These are phyloP conservation scores for Gossypium longicalyx DNA, from an alignment of 345 rosid species.

Conservation along the genomic window DNA sequence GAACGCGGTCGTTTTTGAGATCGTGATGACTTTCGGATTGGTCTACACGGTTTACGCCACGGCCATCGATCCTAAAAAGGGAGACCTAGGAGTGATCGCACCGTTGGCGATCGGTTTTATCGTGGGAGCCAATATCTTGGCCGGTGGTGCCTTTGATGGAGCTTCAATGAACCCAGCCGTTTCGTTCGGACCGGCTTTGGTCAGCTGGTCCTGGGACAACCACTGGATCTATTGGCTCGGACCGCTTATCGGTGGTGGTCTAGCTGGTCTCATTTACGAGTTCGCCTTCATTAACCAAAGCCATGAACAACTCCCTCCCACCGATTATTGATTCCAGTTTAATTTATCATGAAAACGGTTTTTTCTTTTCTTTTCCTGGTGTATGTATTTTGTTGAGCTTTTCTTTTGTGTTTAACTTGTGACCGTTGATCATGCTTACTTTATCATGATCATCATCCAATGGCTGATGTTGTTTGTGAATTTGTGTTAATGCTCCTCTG, in stretches of 20 bases:
- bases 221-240: conserved; percentile 98
- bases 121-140: conserved; percentile 84
- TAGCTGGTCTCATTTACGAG: conserved; percentile 77
- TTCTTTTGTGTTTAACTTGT: background rate
- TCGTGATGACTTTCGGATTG: conserved; percentile 91
- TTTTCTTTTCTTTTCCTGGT: no score
- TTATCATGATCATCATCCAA: background rate
- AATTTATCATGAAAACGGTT: background rate
- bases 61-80: conserved; percentile 83
- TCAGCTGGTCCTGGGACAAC: conserved; percentile 84
- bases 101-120: conserved; percentile 89
- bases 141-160: conserved; percentile 83
- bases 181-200: conserved; percentile 86
- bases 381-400: no score
- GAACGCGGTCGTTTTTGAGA: conserved; percentile 85
- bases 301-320: conserved; percentile 59
- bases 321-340: conserved; percentile 49
- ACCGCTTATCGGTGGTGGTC: conserved; percentile 80
- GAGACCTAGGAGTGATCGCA: conserved; percentile 62
- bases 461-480: background rate
- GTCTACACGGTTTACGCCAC: conserved; percentile 93
- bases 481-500: background rate
- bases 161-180: conserved; percentile 98
- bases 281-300: conserved; percentile 50
- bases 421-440: background rate